Percentiles rank a stretch among this genome's conserved stretches.
Evolutionary conservation across 768 basidiomycete genomes (phyloP).

Genomic region (Suillus clintonianus): DNA sequence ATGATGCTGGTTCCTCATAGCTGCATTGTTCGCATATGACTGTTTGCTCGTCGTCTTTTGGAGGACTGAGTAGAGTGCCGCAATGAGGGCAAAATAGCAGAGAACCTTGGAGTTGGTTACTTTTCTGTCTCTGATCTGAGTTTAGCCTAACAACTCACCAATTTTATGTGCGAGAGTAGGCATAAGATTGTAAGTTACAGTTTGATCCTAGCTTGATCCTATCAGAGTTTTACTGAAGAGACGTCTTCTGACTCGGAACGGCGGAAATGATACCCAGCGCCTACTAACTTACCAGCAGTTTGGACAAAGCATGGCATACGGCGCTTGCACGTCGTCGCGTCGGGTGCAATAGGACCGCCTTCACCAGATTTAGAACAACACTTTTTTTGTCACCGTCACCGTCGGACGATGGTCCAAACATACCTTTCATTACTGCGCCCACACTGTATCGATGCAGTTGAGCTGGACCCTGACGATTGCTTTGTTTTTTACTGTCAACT

Average conservation of each 20-base stretch:
- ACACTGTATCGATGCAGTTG: neutral
- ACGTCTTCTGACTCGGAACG: neutral
- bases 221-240: neutral
- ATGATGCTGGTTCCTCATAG: constrained; percentile 83
- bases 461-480: constrained; percentile 4
- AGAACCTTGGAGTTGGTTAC: constrained; percentile 56
- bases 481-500: constrained; percentile 9
- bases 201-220: neutral
- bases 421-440: constrained; percentile 11
- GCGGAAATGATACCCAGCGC: neutral
- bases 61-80: constrained; percentile 85
- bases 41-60: constrained; percentile 68
- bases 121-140: neutral
- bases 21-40: constrained; percentile 89
- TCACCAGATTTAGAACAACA: constrained; percentile 22
- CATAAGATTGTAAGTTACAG: constrained; percentile 13
- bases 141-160: constrained; percentile 32
- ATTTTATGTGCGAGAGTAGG: constrained; percentile 48
- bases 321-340: neutral
- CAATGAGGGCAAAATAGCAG: constrained; percentile 94
- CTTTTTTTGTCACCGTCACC: constrained; percentile 8
- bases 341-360: neutral
- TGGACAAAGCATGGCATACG: neutral
- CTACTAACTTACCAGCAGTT: neutral
- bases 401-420: neutral